A percentile compares a stretch with the other conserved stretches of the same genome.
phyloP scores from a whole-genome alignment of 805 yeast genomes.

The Metschnikowia arizonensis region DNA sequence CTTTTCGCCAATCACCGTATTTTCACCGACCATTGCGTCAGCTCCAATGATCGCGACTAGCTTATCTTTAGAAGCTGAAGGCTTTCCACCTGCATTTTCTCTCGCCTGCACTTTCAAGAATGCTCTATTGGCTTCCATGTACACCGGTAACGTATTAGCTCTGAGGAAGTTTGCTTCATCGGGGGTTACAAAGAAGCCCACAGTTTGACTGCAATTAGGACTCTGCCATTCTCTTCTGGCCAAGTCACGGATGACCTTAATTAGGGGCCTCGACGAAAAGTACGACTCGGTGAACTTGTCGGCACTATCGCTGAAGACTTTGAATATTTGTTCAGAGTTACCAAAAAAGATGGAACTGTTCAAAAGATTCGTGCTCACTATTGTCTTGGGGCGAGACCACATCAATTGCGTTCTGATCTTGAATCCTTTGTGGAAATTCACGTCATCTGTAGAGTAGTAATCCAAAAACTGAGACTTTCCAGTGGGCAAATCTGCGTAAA shows the following conservation, averaged over 20 bases:
- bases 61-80: conserved; percentile 42
- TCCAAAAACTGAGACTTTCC: conserved; percentile 60
- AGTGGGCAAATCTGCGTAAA: conserved; percentile 48
- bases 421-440: conserved; percentile 66
- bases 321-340: conserved; percentile 43
- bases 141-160: conserved; percentile 72
- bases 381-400: conserved; percentile 81
- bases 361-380: conserved; percentile 70
- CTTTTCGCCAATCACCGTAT: conserved; percentile 69
- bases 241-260: conserved; percentile 74
- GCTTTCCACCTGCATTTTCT: conserved; percentile 24
- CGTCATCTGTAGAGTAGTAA: conserved; percentile 61
- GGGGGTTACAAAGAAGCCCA: conserved; percentile 71
- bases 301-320: conserved; percentile 42
- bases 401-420: conserved; percentile 79
- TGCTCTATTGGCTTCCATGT: conserved; percentile 84
- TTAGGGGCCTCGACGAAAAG: conserved; percentile 47
- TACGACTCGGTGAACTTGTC: conserved; percentile 34
- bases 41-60: conserved; percentile 75
- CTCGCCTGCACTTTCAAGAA: conserved; percentile 64
- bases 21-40: conserved; percentile 74
- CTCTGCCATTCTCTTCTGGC: conserved; percentile 94
- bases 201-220: conserved; percentile 49
- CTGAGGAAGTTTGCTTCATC: conserved; percentile 67
- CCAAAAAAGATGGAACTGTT: conserved; percentile 63